Base-by-base conservation (phyloP, 768 basidiomycete species). In the Sarcodon sp. region DNA sequence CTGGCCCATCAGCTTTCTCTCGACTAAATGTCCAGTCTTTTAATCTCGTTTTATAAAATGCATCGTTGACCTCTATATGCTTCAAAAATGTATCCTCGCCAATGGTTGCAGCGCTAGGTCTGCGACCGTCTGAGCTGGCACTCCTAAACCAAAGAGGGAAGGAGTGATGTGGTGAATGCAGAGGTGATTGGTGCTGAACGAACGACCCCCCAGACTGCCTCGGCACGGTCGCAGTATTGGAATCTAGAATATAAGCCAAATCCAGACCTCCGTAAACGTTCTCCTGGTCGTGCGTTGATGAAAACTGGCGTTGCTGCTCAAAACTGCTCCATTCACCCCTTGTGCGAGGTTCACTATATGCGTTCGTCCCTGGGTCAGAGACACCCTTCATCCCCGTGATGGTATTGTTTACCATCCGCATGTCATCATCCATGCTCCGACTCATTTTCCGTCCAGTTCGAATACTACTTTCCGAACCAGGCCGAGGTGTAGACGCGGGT, bases 1-100 rank as follows among this genome's bases (percentile, higher is more conserved):
- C 55, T 1, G 53, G 39, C 4, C 55, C 53, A 48, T 76, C 71
- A 11, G 66, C 69, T 44, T 63, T 70, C 62, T 80, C 80, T 53
- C 68, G 70, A 51, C 63, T 66, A 59, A 83, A 82, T 13, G 67
- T 72, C 83, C 83, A 86, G 49, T 72, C 69, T 35, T 45, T 50
- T 38, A 65, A 62, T 46, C 68, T 64, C 49, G 66, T 58, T 7
- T 60, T 59, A 46, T 77, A 79, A n/a, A 58, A 65, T 15, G 66
- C 64, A 44, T 74, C 77, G 37, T 60, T 18, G 47, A 55, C 56
- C 21, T 61, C 61, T 21, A 74, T 49, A 43, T 68, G 59, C 35
- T 51, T 57, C 33, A 54, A 57, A 53, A 73, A 75, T 6, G 66
- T 50, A 51, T 75, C 72, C 43, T 71, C 71, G 13, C 33, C 60